Conservation (phyloP, 2,329 filamentous ascomycete species). For the Aspergillus terreus region DNA sequence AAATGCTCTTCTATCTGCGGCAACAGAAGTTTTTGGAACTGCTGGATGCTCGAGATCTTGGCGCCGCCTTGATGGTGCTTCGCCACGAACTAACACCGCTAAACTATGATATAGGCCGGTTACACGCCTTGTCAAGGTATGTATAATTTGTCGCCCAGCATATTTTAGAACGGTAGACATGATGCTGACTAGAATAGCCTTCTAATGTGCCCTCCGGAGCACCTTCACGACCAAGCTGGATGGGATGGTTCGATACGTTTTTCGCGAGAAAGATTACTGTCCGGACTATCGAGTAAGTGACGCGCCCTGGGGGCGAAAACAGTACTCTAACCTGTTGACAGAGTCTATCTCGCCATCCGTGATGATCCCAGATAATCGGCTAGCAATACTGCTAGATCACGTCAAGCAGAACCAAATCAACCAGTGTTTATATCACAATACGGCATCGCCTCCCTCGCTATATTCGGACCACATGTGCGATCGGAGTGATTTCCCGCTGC, state of each 20-base stretch:
- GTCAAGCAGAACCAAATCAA: conserved; percentile 81
- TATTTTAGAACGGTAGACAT: neutral
- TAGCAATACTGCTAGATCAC: conserved; percentile 75
- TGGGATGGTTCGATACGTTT: conserved; percentile 80
- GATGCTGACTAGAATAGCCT: conserved; percentile 50
- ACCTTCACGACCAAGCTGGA: conserved; percentile 69
- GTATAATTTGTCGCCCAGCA: conserved; percentile 7
- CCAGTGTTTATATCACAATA: conserved; percentile 86
- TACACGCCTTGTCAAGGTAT: conserved; percentile 77
- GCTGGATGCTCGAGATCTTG: conserved; percentile 71
- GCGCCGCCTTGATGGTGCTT: conserved; percentile 74
- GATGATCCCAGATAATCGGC: conserved; percentile 90
- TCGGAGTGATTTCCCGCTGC: conserved; percentile 71
- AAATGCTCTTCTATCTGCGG: conserved; percentile 83
- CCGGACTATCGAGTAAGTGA: conserved; percentile 72
- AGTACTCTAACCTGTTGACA: conserved; percentile 37
- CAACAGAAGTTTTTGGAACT: conserved; percentile 95
- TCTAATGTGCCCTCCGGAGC: conserved; percentile 81
- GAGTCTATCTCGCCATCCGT: conserved; percentile 91
- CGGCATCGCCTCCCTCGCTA: conserved; percentile 70
- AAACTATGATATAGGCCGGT: conserved; percentile 69
- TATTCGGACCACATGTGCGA: conserved; percentile 88
- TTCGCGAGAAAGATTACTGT: conserved; percentile 71
- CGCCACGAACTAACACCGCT: conserved; percentile 84
- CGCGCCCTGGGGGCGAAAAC: neutral